Conservation (phyloP, 2,329 filamentous ascomycete genomes). For the Cercospora berteroae region DNA sequence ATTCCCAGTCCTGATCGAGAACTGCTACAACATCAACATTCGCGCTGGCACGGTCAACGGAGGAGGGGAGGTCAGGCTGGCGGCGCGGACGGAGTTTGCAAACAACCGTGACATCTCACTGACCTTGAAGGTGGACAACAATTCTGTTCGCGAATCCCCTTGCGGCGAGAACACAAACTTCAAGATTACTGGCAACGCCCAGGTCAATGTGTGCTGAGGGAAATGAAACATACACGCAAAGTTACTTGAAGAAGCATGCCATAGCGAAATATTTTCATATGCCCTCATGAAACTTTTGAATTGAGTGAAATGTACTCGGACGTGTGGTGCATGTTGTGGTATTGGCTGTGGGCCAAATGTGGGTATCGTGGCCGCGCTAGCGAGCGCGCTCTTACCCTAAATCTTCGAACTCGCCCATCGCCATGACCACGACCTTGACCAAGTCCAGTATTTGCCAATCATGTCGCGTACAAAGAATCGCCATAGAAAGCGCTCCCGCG, state of each 20-base stretch:
- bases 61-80: slow-evolving; percentile 56
- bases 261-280: neutral
- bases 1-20: slow-evolving; percentile 53
- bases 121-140: slow-evolving; percentile 51
- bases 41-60: slow-evolving; percentile 52
- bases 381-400: neutral
- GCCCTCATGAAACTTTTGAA: neutral
- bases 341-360: neutral
- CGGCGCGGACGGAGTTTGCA: slow-evolving; percentile 54
- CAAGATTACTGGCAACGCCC: slow-evolving; percentile 49
- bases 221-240: neutral
- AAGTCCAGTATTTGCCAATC: neutral
- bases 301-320: neutral
- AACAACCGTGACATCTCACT: slow-evolving; percentile 55
- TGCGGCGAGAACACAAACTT: slow-evolving; percentile 56
- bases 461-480: slow-evolving; percentile 8
- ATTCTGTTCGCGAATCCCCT: slow-evolving; percentile 53
- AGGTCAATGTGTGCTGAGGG: slow-evolving; percentile 44
- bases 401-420: neutral
- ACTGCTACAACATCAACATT: slow-evolving; percentile 58
- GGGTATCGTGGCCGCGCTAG: neutral
- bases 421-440: neutral
- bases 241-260: neutral
- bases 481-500: slow-evolving; percentile 31
- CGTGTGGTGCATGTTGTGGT: neutral